phyloP scores from a whole-genome alignment of 805 yeast genomes.

The Clavispora fructus region DNA sequence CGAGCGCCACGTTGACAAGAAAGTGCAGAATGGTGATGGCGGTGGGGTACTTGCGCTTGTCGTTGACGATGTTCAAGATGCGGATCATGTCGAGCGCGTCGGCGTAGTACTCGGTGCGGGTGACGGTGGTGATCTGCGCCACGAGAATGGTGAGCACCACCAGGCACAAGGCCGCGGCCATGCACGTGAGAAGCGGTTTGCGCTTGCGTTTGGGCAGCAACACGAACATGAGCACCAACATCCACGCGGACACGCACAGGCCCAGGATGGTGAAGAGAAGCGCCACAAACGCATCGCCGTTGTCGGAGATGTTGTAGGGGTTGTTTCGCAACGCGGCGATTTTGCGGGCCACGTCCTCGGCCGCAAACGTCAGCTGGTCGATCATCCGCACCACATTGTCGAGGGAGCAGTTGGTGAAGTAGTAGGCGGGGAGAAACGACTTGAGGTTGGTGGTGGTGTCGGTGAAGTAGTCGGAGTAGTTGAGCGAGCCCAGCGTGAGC shows the following conservation, averaged over 20 bases:
- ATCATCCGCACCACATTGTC: conserved; percentile 29
- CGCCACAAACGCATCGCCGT: conserved; percentile 40
- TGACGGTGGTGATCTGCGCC: conserved; percentile 38
- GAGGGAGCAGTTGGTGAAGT: conserved; percentile 43
- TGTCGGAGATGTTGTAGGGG: conserved; percentile 27
- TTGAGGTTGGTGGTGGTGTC: conserved; percentile 11
- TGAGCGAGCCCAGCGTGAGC: conserved; percentile 29
- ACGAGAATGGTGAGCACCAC: conserved; percentile 50
- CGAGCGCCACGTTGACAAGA: conserved; percentile 49
- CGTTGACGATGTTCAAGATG: conserved; percentile 34
- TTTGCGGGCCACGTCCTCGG: conserved; percentile 10
- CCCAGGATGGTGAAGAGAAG: conserved; percentile 51
- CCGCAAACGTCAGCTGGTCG: conserved; percentile 7
- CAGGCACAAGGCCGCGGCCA: conserved; percentile 56
- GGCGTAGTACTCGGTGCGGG: conserved; percentile 44
- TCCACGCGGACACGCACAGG: conserved; percentile 62
- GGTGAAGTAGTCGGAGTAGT: conserved; percentile 16
- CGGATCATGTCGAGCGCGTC: conserved; percentile 50
- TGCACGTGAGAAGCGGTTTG: conserved; percentile 52
- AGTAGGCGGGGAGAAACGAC: conserved; percentile 37
- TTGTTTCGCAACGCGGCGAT: conserved; percentile 6
- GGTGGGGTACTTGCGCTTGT: conserved; percentile 31
- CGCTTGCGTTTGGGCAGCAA: conserved; percentile 46
- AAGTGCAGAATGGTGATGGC: conserved; percentile 38
- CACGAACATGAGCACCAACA: conserved; percentile 53